Base-by-base conservation (phyloP, 805 yeast species). In the Yamadazyma sp. region DNA sequence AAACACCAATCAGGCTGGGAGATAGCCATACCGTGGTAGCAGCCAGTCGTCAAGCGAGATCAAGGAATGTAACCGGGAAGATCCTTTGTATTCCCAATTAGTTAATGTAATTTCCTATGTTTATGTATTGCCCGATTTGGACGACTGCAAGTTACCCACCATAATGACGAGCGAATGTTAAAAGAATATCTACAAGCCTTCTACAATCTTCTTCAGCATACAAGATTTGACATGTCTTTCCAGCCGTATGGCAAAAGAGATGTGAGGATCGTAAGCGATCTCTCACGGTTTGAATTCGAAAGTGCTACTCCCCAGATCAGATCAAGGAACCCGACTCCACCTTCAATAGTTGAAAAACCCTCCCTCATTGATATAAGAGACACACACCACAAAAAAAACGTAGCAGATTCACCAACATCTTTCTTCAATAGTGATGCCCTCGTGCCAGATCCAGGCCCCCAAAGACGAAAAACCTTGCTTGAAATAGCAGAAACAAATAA, bases 251-350 rank as follows among this genome's bases (percentile, higher is more conserved):
- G 53, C 9, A 39, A 45, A 17, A 46, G 47, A 13, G 59, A 54
- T 11, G 45, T 40, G 5, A 45, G 64, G 19, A 52, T 62, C 10
- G 57, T 59, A 7, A 54, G 64, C 40, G 68, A 62, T 40, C 37
- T 50, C 7, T 56, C 67, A 13, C 49, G 70, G 6, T 65, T 63
- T 35, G 62, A 62, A 23, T 54, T 47, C 35, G 61, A 57, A 17
- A 43, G 44, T 15, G 47, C 45, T 3, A 43, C 48, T 4, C 59
- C 64, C 2, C 24, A 58, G 32, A 47, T 45, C 18, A 43, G 67
- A 24, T 60, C 68, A 3, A 42, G 67, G 44, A 57, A 62, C 33
- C 36, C 60, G 2, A 54, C 68, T 6, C 67, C 68, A 1, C 49
- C 60, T 6, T 49, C 62, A 6, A 18, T 43, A 16, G 50, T 50